A percentile compares a stretch with the other conserved stretches of the same genome.
Evolutionary conservation across 2,329 filamentous ascomycete species (phyloP).

Genomic region (Colletotrichum sublineola): DNA sequence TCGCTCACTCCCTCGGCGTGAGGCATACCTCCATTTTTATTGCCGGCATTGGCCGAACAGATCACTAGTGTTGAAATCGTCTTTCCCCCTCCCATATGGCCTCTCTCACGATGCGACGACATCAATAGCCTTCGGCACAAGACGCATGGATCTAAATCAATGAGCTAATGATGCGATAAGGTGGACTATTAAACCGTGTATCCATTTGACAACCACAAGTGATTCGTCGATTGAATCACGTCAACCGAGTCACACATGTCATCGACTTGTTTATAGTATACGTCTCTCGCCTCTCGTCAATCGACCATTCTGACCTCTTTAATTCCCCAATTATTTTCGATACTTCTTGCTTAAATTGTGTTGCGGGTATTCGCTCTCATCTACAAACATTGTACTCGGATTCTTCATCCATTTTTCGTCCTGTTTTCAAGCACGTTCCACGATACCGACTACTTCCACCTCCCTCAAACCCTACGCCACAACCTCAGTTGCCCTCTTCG

Average conservation of each 20-base stretch:
- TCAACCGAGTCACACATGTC: conserved; percentile 29
- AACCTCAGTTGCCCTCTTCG: conserved; percentile 5
- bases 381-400: conserved; percentile 6
- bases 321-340: background rate
- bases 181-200: conserved; percentile 12
- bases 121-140: conserved; percentile 19
- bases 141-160: conserved; percentile 5
- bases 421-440: conserved; percentile 16
- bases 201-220: conserved; percentile 7
- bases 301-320: conserved; percentile 1
- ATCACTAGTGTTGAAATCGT: conserved; percentile 13
- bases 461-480: background rate
- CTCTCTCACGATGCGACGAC: background rate
- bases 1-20: background rate
- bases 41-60: background rate
- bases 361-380: background rate
- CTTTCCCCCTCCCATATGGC: background rate
- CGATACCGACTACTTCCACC: conserved; percentile 2
- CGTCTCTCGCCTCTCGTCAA: conserved; percentile 2
- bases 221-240: conserved; percentile 20
- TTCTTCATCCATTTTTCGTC: conserved; percentile 8
- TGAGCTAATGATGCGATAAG: conserved; percentile 10
- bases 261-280: conserved; percentile 1
- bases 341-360: background rate
- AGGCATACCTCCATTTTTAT: background rate